A percentile compares a stretch with the other conserved stretches of the same genome.
Evolutionary conservation across 106 monocot genomes (phyloP).

Genomic region (Dendrobium nobile): DNA sequence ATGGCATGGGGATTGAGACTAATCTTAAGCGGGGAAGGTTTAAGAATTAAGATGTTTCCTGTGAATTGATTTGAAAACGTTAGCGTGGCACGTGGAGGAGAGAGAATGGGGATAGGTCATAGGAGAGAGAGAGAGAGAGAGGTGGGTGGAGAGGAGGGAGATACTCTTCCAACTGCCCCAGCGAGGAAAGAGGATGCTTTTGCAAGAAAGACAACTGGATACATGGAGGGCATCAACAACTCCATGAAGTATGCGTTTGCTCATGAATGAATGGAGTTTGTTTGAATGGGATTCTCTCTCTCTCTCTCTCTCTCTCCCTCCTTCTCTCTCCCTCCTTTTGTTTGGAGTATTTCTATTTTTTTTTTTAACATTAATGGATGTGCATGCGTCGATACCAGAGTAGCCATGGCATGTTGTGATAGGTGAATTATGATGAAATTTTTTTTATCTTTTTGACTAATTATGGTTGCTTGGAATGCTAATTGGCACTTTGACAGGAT

Average conservation of each 20-base stretch:
- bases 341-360: background rate
- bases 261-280: background rate
- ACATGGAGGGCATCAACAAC: conserved; percentile 2
- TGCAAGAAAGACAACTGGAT: background rate
- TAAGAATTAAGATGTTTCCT: background rate
- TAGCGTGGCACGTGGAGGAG: background rate
- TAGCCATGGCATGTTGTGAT: too few species aligned
- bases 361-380: background rate
- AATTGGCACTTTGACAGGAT: too few species aligned
- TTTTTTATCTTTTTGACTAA: too few species aligned
- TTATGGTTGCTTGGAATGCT: too few species aligned
- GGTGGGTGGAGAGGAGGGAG: background rate
- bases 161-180: background rate
- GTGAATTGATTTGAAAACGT: background rate
- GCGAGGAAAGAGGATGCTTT: background rate
- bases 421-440: too few species aligned
- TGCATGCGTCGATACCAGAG: background rate
- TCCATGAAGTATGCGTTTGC: conserved; percentile 4
- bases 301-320: too few species aligned
- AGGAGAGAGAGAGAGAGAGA: background rate
- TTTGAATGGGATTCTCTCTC: background rate
- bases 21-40: background rate
- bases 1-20: background rate
- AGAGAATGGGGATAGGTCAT: background rate
- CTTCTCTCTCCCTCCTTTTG: background rate